Evolutionary conservation across 495 filamentous ascomycete genomes (phyloP).

Genomic region (Penicillium bovifimosum): DNA sequence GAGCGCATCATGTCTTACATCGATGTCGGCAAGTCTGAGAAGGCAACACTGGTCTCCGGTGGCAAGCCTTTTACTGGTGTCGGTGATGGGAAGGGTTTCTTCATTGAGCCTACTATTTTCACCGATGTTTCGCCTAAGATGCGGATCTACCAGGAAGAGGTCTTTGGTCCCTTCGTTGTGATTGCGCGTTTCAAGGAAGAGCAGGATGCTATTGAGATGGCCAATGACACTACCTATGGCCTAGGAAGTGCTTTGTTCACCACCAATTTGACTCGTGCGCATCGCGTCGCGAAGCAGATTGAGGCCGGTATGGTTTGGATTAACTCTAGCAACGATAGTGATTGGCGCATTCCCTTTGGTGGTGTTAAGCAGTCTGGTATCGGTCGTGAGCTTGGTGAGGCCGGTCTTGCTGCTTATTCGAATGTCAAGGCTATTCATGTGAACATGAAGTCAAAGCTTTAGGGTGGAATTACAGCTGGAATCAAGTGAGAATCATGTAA

Average conservation of each 20-base stretch:
- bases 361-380: constrained; percentile 93
- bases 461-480: not conserved
- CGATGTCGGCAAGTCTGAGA: constrained; percentile 73
- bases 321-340: constrained; percentile 64
- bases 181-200: constrained; percentile 48
- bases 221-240: constrained; percentile 45
- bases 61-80: constrained; percentile 59
- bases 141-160: constrained; percentile 49
- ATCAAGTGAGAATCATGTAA: no score
- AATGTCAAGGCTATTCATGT: constrained; percentile 73
- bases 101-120: constrained; percentile 47
- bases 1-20: constrained; percentile 95
- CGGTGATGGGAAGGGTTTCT: constrained; percentile 42
- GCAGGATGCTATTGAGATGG: constrained; percentile 44
- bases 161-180: constrained; percentile 52
- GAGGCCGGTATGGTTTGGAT: constrained; percentile 52
- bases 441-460: constrained; percentile 44
- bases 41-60: constrained; percentile 56
- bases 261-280: constrained; percentile 39
- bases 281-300: constrained; percentile 45
- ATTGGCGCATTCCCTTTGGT: constrained; percentile 74
- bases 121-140: constrained; percentile 41
- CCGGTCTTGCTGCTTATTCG: constrained; percentile 71
- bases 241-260: constrained; percentile 48
- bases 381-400: constrained; percentile 79